A percentile compares a stretch with the other conserved stretches of the same genome.
These are phyloP conservation scores for Apiospora koreana DNA, from an alignment of 2,329 filamentous ascomycete genomes.

Conservation along the genomic window DNA sequence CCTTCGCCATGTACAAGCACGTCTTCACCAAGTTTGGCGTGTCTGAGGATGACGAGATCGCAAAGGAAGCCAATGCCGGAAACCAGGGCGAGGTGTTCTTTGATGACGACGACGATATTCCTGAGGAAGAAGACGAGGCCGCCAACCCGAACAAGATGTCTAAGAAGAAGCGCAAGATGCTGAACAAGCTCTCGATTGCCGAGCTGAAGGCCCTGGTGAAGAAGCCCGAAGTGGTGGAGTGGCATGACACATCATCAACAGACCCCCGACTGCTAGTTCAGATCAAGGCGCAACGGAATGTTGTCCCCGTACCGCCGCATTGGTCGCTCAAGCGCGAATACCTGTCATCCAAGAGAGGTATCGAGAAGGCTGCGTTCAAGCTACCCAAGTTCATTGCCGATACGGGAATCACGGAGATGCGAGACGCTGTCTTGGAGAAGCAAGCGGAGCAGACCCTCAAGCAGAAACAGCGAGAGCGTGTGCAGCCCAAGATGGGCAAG, in stretches of 20 bases:
- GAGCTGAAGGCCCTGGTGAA: slow-evolving; percentile 90
- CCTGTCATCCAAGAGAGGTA: slow-evolving; percentile 91
- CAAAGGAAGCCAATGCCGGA: slow-evolving; percentile 64
- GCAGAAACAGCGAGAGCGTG: slow-evolving; percentile 92
- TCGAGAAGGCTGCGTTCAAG: slow-evolving; percentile 92
- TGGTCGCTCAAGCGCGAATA: slow-evolving; percentile 98
- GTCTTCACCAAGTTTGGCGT: slow-evolving; percentile 81
- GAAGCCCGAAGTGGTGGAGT: slow-evolving; percentile 94
- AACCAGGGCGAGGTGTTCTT: slow-evolving; percentile 87
- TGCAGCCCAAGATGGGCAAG: slow-evolving; percentile 94
- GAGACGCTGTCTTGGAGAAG: slow-evolving; percentile 93
- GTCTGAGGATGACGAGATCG: slow-evolving; percentile 61
- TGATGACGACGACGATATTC: slow-evolving; percentile 82
- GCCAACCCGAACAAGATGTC: slow-evolving; percentile 70
- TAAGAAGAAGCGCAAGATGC: slow-evolving; percentile 91
- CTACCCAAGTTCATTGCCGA: slow-evolving; percentile 96
- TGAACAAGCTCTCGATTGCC: slow-evolving; percentile 90
- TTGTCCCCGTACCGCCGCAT: slow-evolving; percentile 90
- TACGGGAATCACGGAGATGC: slow-evolving; percentile 97
- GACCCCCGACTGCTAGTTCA: slow-evolving; percentile 89
- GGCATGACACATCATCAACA: slow-evolving; percentile 91
- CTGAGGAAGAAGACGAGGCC: slow-evolving; percentile 77
- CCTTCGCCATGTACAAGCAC: slow-evolving; percentile 80
- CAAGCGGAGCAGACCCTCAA: slow-evolving; percentile 90
- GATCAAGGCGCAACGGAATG: slow-evolving; percentile 93